Percentiles rank a stretch among this genome's conserved stretches.
Conservation (phyloP, 139 green algal species). For the Haematococcus lacustris region DNA sequence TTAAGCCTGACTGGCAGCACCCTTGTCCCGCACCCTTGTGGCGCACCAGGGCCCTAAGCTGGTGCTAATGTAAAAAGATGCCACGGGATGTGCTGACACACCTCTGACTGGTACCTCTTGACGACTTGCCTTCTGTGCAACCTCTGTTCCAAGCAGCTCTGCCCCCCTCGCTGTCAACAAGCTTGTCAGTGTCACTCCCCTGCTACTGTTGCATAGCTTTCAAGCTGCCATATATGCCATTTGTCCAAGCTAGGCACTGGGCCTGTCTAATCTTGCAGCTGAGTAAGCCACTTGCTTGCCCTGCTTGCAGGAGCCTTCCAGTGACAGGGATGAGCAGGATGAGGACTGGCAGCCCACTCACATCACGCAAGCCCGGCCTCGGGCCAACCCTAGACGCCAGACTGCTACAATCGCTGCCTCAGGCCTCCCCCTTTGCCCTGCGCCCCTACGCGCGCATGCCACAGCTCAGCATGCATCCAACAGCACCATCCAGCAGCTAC, state of each 20-base stretch:
- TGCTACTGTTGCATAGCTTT: too few species aligned
- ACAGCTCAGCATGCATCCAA: not conserved
- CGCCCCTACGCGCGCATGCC: not conserved
- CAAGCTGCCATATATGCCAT: not conserved
- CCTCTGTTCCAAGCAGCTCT: too few species aligned
- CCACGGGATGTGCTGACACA: too few species aligned
- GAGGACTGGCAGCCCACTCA: slow-evolving; percentile 39
- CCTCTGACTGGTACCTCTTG: too few species aligned
- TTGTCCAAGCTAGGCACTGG: not conserved
- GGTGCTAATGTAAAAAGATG: too few species aligned
- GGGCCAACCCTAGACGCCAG: not conserved
- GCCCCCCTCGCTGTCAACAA: too few species aligned
- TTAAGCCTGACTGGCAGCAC: too few species aligned
- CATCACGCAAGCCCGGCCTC: slow-evolving; percentile 25
- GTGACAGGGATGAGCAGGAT: slow-evolving; percentile 11
- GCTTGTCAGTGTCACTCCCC: too few species aligned
- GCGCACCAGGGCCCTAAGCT: too few species aligned
- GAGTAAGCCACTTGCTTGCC: too few species aligned
- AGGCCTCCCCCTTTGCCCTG: not conserved
- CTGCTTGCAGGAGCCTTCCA: slow-evolving; percentile 8
- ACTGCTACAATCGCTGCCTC: not conserved
- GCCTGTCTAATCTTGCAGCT: not conserved
- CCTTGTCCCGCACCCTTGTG: too few species aligned
- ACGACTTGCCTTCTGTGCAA: too few species aligned
- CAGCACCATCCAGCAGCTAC: not conserved